Conservation (phyloP, 2,329 filamentous ascomycete genomes). For the Talaromyces rugulosus region DNA sequence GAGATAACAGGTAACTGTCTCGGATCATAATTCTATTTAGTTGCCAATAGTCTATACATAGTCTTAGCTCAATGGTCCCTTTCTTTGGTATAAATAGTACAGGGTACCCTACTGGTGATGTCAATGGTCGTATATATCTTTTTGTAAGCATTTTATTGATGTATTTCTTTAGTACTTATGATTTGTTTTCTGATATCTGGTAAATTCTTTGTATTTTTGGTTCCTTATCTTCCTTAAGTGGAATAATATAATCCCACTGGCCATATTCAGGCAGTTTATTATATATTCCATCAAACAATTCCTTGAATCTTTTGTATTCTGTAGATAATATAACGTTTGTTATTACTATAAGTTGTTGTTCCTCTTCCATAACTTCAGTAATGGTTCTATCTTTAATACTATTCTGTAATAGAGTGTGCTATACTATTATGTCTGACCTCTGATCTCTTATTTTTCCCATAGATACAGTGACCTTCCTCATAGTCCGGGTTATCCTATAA, state of each 20-base stretch:
- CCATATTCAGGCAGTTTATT: background rate
- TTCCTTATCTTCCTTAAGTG: background rate
- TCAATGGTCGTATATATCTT: background rate
- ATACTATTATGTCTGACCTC: background rate
- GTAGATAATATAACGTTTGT: background rate
- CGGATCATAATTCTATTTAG: constrained; percentile 22
- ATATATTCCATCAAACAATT: constrained; percentile 10
- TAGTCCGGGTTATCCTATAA: background rate
- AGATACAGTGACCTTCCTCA: background rate
- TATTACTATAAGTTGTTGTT: constrained; percentile 1
- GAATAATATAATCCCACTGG: constrained; percentile 1
- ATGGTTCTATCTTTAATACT: background rate
- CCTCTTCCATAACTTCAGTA: background rate
- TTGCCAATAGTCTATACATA: constrained; percentile 16
- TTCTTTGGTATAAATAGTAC: too few relatives aligned
- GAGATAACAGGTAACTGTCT: constrained; percentile 20
- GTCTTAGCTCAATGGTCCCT: too few relatives aligned
- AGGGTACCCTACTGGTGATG: too few relatives aligned
- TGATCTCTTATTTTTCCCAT: background rate
- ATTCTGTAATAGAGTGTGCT: background rate
- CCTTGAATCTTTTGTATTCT: constrained; percentile 4
- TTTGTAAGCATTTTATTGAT: constrained; percentile 1
- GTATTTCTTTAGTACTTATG: background rate
- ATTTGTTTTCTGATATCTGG: background rate
- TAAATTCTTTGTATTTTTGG: constrained; percentile 2